These are phyloP conservation scores for Cymbopogon flexuosus DNA, from an alignment of 202 grass and related monocot species.

Conservation along the genomic window DNA sequence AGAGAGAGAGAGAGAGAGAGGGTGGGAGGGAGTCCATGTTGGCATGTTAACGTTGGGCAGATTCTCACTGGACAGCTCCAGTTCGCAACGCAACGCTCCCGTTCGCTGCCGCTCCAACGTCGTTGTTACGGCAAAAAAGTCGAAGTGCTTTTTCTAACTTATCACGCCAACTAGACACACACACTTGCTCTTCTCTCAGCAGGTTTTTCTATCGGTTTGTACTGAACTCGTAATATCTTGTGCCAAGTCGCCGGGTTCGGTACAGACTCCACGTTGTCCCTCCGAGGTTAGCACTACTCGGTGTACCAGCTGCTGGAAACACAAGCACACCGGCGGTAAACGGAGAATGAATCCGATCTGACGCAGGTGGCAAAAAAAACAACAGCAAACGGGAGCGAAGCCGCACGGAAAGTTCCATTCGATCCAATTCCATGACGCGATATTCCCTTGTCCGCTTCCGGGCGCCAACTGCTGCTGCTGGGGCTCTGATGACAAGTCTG, in stretches of 20 bases:
- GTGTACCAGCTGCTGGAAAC: no score
- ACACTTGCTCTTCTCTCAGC: not conserved
- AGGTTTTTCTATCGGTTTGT: not conserved
- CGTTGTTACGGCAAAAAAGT: not conserved
- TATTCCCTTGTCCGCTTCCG: constrained; percentile 22
- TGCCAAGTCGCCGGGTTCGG: not conserved
- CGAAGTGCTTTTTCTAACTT: not conserved
- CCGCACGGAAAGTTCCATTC: constrained; percentile 32
- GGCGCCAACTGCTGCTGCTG: not conserved
- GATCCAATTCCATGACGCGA: not conserved
- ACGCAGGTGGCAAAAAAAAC: no score
- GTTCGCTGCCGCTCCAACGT: not conserved
- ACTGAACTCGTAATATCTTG: not conserved
- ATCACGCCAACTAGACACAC: not conserved
- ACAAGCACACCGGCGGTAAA: not conserved
- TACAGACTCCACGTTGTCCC: constrained; percentile 11
- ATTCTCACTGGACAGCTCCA: constrained; percentile 19
- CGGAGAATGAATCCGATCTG: not conserved
- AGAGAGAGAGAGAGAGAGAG: no score
- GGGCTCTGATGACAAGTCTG: no score
- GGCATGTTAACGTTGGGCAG: not conserved
- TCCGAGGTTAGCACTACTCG: constrained; percentile 1
- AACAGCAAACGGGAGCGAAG: not conserved
- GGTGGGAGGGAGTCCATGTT: no score
- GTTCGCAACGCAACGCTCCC: not conserved